Base-by-base conservation (phyloP, 768 basidiomycete genomes). In the Rhodotorula babjevae region DNA sequence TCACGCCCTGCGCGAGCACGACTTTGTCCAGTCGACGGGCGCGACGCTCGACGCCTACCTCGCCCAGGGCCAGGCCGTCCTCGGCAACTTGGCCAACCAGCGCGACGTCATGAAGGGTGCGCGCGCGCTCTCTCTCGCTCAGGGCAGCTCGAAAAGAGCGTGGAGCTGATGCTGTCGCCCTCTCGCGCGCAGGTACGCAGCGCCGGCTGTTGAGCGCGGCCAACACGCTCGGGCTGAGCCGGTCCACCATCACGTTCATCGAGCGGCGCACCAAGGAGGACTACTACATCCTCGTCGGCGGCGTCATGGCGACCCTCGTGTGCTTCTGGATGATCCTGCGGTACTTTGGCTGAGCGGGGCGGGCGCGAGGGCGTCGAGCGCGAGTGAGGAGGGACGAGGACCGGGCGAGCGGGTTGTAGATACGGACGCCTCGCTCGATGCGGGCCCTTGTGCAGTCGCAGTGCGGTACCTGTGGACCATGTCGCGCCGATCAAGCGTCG, bases 171-270 rank as follows among this genome's bases (percentile, higher is more conserved):
- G 6, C 33, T 7, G 25, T 31, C 15, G 25, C 19, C 18, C 18
- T 16, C 21, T 56, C 2, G 27, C 6, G 3, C 18, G 18, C 62
- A 77, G 74, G 92, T n/a, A 97, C 96, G 0, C 90, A 92, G 79
- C 85, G 87, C 76, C 85, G 91, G 66, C 81, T 99, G 62, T 82
- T 96, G 68, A 89, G 91, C 79, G 89, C 92, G 56, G 96, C 94
- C 60, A 97, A 96, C 81, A 96, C 93, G 36, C 82, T 99, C 69
- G 96, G 96, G 0, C 82, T 98, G 79, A 93, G 93, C 81, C 85
- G 93, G 71, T 87, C 95, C 79, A 94, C 95, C 47, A 97, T 99
- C 81, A 89, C 91, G 14, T 99, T 94, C 92, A 94, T 99, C 75
- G 96, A 99, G 79, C 86, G 88, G 73, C 84, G 96, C 81, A 96